Base-by-base conservation (phyloP, 441 rosid genomes). In the Brassica balearica region DNA sequence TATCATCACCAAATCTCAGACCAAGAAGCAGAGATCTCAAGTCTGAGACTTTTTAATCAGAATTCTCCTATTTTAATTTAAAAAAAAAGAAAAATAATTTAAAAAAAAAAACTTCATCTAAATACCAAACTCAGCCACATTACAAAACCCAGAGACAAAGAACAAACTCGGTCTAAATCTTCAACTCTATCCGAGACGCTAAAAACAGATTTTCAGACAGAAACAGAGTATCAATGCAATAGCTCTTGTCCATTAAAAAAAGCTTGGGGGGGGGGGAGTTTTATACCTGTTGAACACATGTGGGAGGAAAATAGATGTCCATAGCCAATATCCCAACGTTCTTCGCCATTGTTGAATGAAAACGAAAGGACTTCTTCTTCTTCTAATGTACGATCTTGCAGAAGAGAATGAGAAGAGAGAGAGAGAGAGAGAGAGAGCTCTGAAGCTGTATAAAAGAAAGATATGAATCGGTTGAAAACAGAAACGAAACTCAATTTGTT, bases 231-330 rank as follows among this genome's bases (percentile, higher is more conserved):
- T 53, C 41, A 58, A 79, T 79, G 71, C 48, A 74, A 73, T 67
- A 48, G 32, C 53, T 51, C 10, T 7, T 17, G 51, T 43, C 51
- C 51, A 1, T 3, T 6, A 5, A 3, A 58, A 51, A 5, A 53
- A 22, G 5, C n/a, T 43, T 8, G n/a, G 19, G 0, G 53, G 25
- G 67, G 0, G 10, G 14, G n/a, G n/a, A n/a, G n/a, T n/a, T n/a
- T n/a, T 80, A 20, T 0, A 89, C 99, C 97, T 94, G 99, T 76
- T 88, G 93, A 85, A 94, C 87, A 82, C 91, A 96, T 73, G 95
- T 87, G 10, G 97, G 97, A 85, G 99, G 99, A 84, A 94, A 96
- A 80, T 94, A 96, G 83, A 94, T 88, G 63, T 96, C 96, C 88
- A 94, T 77, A 69, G 98, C 98, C 62, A 92, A 88, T 78, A 94